Evolutionary conservation across 129 eudicot genomes (phyloP), one percentile per base, ranked within the genome.

Genomic region (Pittosporum tobira): DNA sequence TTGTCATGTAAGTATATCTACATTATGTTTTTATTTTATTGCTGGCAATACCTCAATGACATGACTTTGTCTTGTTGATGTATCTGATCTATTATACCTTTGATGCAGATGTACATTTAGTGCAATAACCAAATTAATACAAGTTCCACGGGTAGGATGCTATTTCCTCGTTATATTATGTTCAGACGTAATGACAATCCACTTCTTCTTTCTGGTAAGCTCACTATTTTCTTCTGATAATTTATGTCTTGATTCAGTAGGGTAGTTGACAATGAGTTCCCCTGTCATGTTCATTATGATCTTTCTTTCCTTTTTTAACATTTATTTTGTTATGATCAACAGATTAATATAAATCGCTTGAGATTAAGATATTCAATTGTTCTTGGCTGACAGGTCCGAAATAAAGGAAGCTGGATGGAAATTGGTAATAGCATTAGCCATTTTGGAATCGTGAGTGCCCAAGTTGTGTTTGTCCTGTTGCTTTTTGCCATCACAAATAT

Each of bases 401-500:
- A 84, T 75, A 87, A 89, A 6, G 99, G 99, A 71, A 93, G 99
- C 74, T 93, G 99, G 99, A 93, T 93, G 99, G 96, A 93, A 75
- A 93, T 93, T 21, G 99, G 99, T 11, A 93, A 93, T 77, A 93
- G 94, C 82, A 93, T 93, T 4, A 93, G 99, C 66, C 99, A 93
- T 81, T 93, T 93, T 43, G 99, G 99, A 50, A 93, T 93, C 22
- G 81, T 93, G 86, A 93, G 99, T 65, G 99, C 99, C 1, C 99
- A 93, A 69, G 99, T 93, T 10, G 99, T 93, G 57, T 93, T 93
- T 67, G 94, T 93, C 54, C 79, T 93, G 28, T 38, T 81, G 79
- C 94, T 93, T 71, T 93, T 83, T 55, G 94, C 99, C 34, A 60
- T 87, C 46, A 87, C 99, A 25, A 93, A 73, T 61, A 40, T 87